These are phyloP conservation scores for Podaxis carcinomalis DNA, from an alignment of 768 basidiomycete genomes.

Conservation along the genomic window DNA sequence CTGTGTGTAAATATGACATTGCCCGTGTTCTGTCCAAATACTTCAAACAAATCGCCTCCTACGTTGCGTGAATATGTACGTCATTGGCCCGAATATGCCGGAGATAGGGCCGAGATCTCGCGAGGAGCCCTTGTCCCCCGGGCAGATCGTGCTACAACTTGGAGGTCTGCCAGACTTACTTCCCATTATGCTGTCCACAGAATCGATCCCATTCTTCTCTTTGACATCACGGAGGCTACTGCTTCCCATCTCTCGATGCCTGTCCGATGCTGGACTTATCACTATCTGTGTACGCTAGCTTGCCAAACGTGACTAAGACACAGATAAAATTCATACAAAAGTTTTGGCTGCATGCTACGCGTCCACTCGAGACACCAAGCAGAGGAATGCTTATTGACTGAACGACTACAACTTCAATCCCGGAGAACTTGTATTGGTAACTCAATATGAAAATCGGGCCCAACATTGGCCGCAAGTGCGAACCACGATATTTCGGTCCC, in stretches of 20 bases:
- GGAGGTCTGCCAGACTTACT: conserved; percentile 22
- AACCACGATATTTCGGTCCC: conserved; percentile 29
- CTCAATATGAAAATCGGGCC: conserved; percentile 28
- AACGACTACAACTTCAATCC: conserved; percentile 21
- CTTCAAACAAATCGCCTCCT: too few relatives aligned
- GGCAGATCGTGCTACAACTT: conserved; percentile 25
- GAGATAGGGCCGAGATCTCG: too few relatives aligned
- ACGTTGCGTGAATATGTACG: too few relatives aligned
- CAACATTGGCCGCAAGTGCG: conserved; percentile 24
- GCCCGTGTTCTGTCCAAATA: too few relatives aligned
- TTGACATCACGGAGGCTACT: conserved; percentile 21
- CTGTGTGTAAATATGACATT: too few relatives aligned
- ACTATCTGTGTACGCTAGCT: conserved; percentile 13
- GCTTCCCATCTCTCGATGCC: neutral
- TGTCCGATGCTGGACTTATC: conserved; percentile 13
- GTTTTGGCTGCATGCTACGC: conserved; percentile 7
- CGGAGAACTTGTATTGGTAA: conserved; percentile 30
- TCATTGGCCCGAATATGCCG: too few relatives aligned
- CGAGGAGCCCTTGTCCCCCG: conserved; percentile 19
- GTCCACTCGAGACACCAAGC: conserved; percentile 23
- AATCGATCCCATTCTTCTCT: conserved; percentile 21
- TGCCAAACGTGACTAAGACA: conserved; percentile 14
- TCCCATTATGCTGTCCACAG: conserved; percentile 26
- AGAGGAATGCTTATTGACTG: conserved; percentile 18
- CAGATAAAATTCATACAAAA: conserved; percentile 5